Evolutionary conservation across 805 yeast genomes (phyloP).

Genomic region (Nakazawaea anatomiae): DNA sequence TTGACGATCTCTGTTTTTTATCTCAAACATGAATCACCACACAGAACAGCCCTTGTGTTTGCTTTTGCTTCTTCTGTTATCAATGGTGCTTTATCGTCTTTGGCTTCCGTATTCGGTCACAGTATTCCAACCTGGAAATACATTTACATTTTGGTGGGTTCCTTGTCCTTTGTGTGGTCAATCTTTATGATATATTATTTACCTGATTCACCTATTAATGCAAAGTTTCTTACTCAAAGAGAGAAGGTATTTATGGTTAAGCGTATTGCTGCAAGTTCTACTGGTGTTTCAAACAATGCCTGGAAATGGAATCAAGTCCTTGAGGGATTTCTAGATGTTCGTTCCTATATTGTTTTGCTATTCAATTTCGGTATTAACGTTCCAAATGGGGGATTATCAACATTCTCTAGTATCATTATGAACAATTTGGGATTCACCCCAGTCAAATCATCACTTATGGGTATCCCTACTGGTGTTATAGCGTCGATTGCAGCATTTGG

Average conservation of each 20-base stretch:
- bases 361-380: conserved; percentile 23
- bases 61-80: conserved; percentile 19
- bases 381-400: conserved; percentile 26
- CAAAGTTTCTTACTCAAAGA: conserved; percentile 35
- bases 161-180: conserved; percentile 37
- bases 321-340: conserved; percentile 34
- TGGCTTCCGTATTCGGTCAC: conserved; percentile 28
- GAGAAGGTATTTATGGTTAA: conserved; percentile 26
- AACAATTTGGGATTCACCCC: conserved; percentile 18
- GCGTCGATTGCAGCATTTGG: conserved; percentile 25
- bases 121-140: conserved; percentile 34
- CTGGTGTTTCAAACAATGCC: conserved; percentile 35
- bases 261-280: conserved; percentile 30
- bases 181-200: conserved; percentile 24
- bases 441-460: conserved; percentile 15
- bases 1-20: conserved; percentile 26
- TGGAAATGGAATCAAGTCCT: conserved; percentile 35
- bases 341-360: conserved; percentile 17
- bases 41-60: conserved; percentile 28
- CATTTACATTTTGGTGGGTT: conserved; percentile 36
- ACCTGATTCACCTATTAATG: conserved; percentile 38
- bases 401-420: conserved; percentile 23
- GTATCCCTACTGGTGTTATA: conserved; percentile 29
- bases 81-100: conserved; percentile 24
- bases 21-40: conserved; percentile 17